A percentile compares a stretch with the other conserved stretches of the same genome.
Conservation (phyloP, 331 rosid genomes). For the Phaseolus coccineus region DNA sequence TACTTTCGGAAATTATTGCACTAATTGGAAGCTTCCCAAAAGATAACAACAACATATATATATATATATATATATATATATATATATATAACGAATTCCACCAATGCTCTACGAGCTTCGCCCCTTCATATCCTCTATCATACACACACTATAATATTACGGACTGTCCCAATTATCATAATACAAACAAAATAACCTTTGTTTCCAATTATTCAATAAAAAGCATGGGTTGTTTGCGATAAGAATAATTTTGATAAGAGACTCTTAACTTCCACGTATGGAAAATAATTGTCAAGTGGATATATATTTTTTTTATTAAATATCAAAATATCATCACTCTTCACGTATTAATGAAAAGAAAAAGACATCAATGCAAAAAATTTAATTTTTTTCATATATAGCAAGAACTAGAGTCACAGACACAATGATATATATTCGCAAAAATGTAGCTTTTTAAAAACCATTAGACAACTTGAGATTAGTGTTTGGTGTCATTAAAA, state of each 20-base stretch:
- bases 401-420: not conserved
- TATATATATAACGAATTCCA: not conserved
- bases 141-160: not conserved
- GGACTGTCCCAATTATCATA: not conserved
- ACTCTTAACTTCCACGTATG: not conserved
- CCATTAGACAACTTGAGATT: not conserved
- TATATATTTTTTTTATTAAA: no score
- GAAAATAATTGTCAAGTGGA: no score
- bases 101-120: not conserved
- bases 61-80: not conserved
- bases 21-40: not conserved
- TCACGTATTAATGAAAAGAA: not conserved
- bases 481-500: not conserved
- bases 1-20: not conserved
- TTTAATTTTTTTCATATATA: not conserved
- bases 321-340: no score
- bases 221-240: not conserved
- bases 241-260: no score
- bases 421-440: not conserved
- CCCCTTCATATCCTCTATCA: not conserved
- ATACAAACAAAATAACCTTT: not conserved
- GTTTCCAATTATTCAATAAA: not conserved
- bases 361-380: not conserved
- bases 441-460: not conserved
- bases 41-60: not conserved